Evolutionary conservation across 495 filamentous ascomycete species (phyloP).

Genomic region (Aspergillus mulundensis): DNA sequence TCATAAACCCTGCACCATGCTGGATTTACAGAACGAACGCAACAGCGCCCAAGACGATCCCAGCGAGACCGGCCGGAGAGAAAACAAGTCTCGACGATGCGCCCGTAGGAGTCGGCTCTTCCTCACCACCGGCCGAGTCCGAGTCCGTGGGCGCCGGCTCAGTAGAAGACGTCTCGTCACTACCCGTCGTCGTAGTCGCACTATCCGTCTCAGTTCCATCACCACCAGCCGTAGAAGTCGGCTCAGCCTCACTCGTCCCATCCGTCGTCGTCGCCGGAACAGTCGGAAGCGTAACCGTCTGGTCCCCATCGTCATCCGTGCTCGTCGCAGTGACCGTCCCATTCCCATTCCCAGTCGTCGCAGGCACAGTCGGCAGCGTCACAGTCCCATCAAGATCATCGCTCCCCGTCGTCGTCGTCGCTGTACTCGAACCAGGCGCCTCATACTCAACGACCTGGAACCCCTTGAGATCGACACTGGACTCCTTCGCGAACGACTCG

Average conservation of each 20-base stretch:
- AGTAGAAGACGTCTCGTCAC: neutral
- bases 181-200: neutral
- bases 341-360: neutral
- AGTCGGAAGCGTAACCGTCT: neutral
- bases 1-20: neutral
- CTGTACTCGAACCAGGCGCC: neutral
- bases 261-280: neutral
- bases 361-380: neutral
- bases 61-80: neutral
- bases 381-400: neutral
- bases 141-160: neutral
- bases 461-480: slow-evolving; percentile 11
- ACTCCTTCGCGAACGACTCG: slow-evolving; percentile 13
- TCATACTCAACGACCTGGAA: slow-evolving; percentile 19
- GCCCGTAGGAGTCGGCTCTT: neutral
- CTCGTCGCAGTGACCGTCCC: neutral
- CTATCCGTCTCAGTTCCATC: too few species aligned
- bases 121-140: neutral
- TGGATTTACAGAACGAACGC: neutral
- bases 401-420: neutral
- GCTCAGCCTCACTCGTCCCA: neutral
- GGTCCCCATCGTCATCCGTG: neutral
- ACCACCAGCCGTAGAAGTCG: neutral
- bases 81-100: neutral
- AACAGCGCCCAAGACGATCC: neutral